Evolutionary conservation across 1,284 basidiomycete genomes (phyloP), one percentile per base, ranked within the genome.

Genomic region (Singerocomus rubriflavus): DNA sequence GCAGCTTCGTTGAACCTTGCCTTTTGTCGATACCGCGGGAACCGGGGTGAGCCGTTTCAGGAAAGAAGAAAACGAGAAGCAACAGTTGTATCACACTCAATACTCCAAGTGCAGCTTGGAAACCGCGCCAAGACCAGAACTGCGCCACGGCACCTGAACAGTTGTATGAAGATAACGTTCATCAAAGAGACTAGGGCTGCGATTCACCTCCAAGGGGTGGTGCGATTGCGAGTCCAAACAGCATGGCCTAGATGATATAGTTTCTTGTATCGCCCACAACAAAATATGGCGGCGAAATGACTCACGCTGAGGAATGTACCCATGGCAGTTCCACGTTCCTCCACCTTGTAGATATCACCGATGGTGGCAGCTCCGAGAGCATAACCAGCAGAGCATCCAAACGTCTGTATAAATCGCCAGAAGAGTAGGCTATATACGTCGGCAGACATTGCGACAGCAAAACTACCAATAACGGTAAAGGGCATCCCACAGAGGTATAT

Each of bases 121-220:
- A 81, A 2, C 77, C 62, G 3, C 88, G 77, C 90, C 90, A 92
- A 0, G 86, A 84, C 35, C 72, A 73, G 54, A 82, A 83, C 47
- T 81, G 68, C 0, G 82, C 72, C 0, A 73, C 68, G 17, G 73
- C 27, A 34, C 80, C 81, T 68, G 14, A 27, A 48, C 17, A 12
- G 13, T 11, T 32, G 4, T 31, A 41, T 25, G 13, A 27, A 9
- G 16, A 44, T 27, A 57, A 16, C 1, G 17, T 33, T 4, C 6
- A 17, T 48, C 6, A 10, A 21, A 14, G n/a, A 39, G 4, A 25
- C 14, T 30, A 10, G 6, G 25, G 3, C 0, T 6, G 33, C 2
- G 6, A n/a, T 38, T 52, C 49, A 75, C 75, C 78, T 62, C 76
- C 77, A 0, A 68, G 56, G 5, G 73, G 58, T 0, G 78, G 76